Base-by-base conservation (phyloP, 2,329 filamentous ascomycete species). In the Alternaria hordeiaustralica region DNA sequence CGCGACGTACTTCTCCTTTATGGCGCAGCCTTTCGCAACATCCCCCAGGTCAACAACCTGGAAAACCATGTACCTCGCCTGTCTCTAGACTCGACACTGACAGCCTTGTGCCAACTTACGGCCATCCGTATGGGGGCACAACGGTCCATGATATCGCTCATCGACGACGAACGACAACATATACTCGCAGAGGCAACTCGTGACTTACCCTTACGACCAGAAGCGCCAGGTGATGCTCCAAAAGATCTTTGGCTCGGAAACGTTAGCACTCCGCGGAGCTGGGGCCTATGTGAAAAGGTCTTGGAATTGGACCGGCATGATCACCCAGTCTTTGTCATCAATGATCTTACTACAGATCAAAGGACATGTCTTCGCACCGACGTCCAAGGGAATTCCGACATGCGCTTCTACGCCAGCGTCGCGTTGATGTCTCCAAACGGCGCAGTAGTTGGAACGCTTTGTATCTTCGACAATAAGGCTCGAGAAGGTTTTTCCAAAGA, bases 141-240 rank as follows among this genome's bases (percentile, higher is more conserved):
- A 25, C 72, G 79, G 18, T 71, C 78, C 28, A 72, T 79, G 68
- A 68, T 81, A 4, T 81, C 79, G 4, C 66, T 82, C 10, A 68
- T 81, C 46, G 79, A 81, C 58, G 69, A 68, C 3, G 58, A 70
- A 9, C 65, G 69, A 20, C 77, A 81, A 57, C 77, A 80, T 53
- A 73, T 81, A 30, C 70, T 82, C 7, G 78, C 78, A 23, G 80
- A 82, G 64, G 78, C 79, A 7, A 81, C 79, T 2, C 69, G 75
- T 18, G 58, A 69, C 25, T 60, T 73, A 5, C 71, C 74, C 2
- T 67, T 81, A 7, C 71, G 60, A 20, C 59, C 61, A 18, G 43
- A 51, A 46, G 47, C 59, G 1, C 47, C 56, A 9, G 59, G 56
- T 5, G 62, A 63, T 8, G 64, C 61, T 2, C 50, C 67, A 6